A percentile compares a stretch with the other conserved stretches of the same genome.
Conservation (phyloP, 768 basidiomycete species). For the Termitomyces sp. region DNA sequence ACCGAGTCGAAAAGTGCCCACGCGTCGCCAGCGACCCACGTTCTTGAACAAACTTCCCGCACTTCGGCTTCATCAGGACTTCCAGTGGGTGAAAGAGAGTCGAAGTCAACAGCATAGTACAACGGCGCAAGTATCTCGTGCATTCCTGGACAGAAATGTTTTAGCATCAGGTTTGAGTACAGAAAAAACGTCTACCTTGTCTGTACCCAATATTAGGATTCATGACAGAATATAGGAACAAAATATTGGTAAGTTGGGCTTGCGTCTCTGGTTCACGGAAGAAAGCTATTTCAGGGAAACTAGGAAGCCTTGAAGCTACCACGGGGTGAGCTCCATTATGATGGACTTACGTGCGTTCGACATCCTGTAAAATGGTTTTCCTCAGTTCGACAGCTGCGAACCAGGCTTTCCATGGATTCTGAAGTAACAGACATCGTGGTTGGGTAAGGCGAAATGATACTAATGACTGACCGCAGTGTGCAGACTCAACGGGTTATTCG, state of each 20-base stretch:
- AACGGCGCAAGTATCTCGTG: constrained; percentile 92
- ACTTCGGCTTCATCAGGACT: constrained; percentile 31
- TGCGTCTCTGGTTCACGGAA: constrained; percentile 78
- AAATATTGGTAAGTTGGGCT: constrained; percentile 73
- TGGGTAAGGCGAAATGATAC: background rate
- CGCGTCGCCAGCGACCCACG: constrained; percentile 80
- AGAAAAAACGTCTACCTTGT: constrained; percentile 43
- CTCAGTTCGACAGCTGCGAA: constrained; percentile 86
- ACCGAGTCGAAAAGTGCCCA: constrained; percentile 77
- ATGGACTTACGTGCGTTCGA: constrained; percentile 81
- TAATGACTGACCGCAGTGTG: constrained; percentile 56
- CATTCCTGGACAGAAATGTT: constrained; percentile 60
- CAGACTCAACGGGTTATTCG: constrained; percentile 78
- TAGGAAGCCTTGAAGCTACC: constrained; percentile 24
- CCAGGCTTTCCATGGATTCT: constrained; percentile 97
- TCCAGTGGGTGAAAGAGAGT: constrained; percentile 50
- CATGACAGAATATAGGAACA: constrained; percentile 78
- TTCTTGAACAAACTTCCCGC: constrained; percentile 56
- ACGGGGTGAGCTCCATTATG: constrained; percentile 2
- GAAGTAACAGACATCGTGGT: background rate
- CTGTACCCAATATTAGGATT: constrained; percentile 87
- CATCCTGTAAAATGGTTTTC: constrained; percentile 89
- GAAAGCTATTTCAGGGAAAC: constrained; percentile 94
- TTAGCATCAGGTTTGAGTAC: background rate
- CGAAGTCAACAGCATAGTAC: constrained; percentile 78